Percentiles rank a stretch among this genome's conserved stretches.
phyloP scores from a whole-genome alignment of 768 basidiomycete genomes.

The Sarcodon aspratus region DNA sequence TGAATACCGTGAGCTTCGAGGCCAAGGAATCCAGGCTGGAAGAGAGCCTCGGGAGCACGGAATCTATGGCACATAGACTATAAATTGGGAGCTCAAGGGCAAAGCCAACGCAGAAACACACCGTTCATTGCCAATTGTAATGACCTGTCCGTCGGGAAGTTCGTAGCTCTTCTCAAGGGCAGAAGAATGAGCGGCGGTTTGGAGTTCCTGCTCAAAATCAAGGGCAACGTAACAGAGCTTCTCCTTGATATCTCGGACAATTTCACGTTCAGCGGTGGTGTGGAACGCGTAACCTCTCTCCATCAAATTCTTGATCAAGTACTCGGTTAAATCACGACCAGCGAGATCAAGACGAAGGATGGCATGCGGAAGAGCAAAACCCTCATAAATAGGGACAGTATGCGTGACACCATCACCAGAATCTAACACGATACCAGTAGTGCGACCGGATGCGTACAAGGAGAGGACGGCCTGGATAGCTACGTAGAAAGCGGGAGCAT shows the following conservation, averaged over 20 bases:
- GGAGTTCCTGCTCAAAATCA: slow-evolving; percentile 65
- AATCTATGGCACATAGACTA: slow-evolving; percentile 31
- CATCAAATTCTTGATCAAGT: slow-evolving; percentile 41
- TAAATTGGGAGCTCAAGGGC: neutral
- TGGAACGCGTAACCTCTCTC: slow-evolving; percentile 56
- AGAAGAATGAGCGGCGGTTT: slow-evolving; percentile 54
- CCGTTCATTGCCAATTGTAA: slow-evolving; percentile 82
- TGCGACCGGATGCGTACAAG: slow-evolving; percentile 59
- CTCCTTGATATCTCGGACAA: slow-evolving; percentile 68
- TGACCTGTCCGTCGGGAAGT: slow-evolving; percentile 57
- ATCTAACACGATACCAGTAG: slow-evolving; percentile 66
- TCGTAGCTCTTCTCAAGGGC: slow-evolving; percentile 65
- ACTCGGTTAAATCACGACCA: slow-evolving; percentile 55
- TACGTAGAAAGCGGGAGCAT: slow-evolving; percentile 87
- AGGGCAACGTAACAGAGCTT: slow-evolving; percentile 71
- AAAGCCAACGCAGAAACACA: slow-evolving; percentile 14
- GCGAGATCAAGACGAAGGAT: slow-evolving; percentile 58
- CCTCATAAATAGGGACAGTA: slow-evolving; percentile 67
- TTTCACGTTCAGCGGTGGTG: slow-evolving; percentile 49
- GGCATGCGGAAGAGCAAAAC: slow-evolving; percentile 58
- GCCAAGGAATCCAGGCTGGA: slow-evolving; percentile 86
- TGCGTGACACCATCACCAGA: slow-evolving; percentile 68
- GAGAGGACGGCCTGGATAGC: slow-evolving; percentile 87
- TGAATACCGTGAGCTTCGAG: slow-evolving; percentile 66
- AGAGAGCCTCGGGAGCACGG: slow-evolving; percentile 90